Evolutionary conservation across 2,329 filamentous ascomycete species (phyloP).

Genomic region (Botrytis hyacinthi): DNA sequence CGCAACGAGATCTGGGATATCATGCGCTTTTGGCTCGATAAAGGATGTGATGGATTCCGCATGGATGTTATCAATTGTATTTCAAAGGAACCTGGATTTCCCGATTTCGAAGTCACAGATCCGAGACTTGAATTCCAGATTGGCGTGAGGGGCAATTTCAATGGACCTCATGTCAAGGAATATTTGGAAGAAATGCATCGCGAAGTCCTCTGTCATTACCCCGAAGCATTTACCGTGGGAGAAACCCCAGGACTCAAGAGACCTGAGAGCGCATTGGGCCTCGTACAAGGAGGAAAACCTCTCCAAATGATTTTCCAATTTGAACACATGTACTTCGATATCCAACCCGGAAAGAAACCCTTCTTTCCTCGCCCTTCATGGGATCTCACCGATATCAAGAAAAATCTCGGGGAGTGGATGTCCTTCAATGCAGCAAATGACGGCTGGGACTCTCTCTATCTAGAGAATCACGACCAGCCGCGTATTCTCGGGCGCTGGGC

Average conservation of each 20-base stretch:
- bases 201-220: slow-evolving; percentile 37
- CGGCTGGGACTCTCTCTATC: slow-evolving; percentile 57
- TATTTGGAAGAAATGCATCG: slow-evolving; percentile 47
- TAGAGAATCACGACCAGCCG: slow-evolving; percentile 58
- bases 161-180: slow-evolving; percentile 61
- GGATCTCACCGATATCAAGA: slow-evolving; percentile 43
- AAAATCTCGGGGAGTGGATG: slow-evolving; percentile 51
- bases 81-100: slow-evolving; percentile 57
- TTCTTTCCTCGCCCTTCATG: slow-evolving; percentile 38
- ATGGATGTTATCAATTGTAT: slow-evolving; percentile 70
- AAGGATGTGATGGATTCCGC: slow-evolving; percentile 52
- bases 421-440: slow-evolving; percentile 49
- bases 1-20: slow-evolving; percentile 67
- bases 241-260: slow-evolving; percentile 48
- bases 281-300: slow-evolving; percentile 56
- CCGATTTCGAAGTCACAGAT: slow-evolving; percentile 49
- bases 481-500: slow-evolving; percentile 50
- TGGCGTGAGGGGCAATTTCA: slow-evolving; percentile 48
- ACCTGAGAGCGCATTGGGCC: slow-evolving; percentile 49
- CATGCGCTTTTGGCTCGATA: slow-evolving; percentile 72
- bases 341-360: neutral
- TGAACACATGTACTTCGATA: slow-evolving; percentile 44
- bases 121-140: neutral
- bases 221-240: slow-evolving; percentile 53
- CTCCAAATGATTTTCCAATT: slow-evolving; percentile 74